phyloP scores from a whole-genome alignment of 2,329 filamentous ascomycete species.

The Lasiodiplodia citricola region DNA sequence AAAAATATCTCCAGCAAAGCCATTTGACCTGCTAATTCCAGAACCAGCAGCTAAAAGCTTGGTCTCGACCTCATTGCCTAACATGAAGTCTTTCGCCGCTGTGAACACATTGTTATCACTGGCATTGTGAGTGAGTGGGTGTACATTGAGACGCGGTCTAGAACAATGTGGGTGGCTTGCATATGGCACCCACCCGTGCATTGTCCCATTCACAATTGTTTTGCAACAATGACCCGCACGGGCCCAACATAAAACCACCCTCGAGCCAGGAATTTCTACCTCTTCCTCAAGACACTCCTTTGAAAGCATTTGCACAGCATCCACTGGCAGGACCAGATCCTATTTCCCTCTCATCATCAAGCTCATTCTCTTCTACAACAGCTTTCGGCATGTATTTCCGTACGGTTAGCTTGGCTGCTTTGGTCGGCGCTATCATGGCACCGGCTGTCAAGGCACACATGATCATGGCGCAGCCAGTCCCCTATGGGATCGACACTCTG shows the following conservation, averaged over 20 bases:
- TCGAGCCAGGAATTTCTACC: background rate
- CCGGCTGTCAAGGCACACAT: constrained; percentile 74
- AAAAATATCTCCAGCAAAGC: background rate
- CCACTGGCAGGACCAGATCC: constrained; percentile 3
- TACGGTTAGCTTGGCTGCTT: constrained; percentile 29
- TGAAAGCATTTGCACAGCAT: background rate
- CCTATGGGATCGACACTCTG: constrained; percentile 58
- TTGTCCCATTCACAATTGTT: constrained; percentile 6
- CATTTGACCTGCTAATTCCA: background rate
- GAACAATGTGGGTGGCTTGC: constrained; percentile 5
- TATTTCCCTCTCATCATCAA: background rate
- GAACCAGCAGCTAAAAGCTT: background rate
- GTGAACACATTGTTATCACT: background rate
- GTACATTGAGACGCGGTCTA: background rate
- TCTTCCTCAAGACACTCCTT: background rate
- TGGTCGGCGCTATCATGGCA: constrained; percentile 55
- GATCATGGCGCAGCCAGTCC: constrained; percentile 70
- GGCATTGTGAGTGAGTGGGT: background rate
- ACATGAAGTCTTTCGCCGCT: background rate
- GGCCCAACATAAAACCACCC: background rate
- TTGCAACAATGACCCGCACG: background rate
- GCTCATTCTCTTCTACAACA: background rate
- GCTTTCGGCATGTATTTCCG: background rate
- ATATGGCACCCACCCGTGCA: background rate
- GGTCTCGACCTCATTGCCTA: background rate